These are phyloP conservation scores for Coelastrella sp. DNA, from an alignment of 139 green algal genomes.

Conservation along the genomic window DNA sequence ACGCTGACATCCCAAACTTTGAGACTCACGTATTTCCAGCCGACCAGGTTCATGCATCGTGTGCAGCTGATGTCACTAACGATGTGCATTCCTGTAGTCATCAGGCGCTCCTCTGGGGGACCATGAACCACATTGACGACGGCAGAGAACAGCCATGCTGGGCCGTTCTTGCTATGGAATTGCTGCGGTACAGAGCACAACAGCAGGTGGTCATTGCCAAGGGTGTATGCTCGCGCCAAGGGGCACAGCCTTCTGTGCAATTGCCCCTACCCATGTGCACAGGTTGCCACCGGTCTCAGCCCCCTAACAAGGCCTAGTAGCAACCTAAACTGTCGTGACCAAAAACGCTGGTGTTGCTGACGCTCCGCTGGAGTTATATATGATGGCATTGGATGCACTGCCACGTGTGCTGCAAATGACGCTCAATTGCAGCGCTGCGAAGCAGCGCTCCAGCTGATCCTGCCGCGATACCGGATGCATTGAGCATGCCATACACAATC, in stretches of 20 bases:
- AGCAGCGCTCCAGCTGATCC: too few relatives aligned
- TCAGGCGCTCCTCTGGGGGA: conserved; percentile 80
- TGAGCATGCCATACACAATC: too few relatives aligned
- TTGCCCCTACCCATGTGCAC: too few relatives aligned
- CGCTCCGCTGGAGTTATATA: too few relatives aligned
- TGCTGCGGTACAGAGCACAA: conserved; percentile 1
- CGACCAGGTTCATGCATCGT: conserved; percentile 80
- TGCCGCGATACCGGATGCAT: too few relatives aligned
- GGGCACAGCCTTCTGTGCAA: too few relatives aligned
- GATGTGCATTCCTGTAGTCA: conserved; percentile 90
- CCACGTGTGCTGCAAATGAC: neutral
- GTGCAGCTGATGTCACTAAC: conserved; percentile 89
- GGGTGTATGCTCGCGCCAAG: neutral
- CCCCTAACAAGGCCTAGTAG: too few relatives aligned
- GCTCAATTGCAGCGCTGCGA: too few relatives aligned
- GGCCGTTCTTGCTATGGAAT: conserved; percentile 72
- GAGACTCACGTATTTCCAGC: conserved; percentile 87
- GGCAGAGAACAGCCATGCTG: conserved; percentile 88
- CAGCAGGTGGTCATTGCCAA: neutral
- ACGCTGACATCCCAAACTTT: neutral
- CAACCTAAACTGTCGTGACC: too few relatives aligned
- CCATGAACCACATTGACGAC: conserved; percentile 83
- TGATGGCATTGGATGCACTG: too few relatives aligned
- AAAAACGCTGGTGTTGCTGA: too few relatives aligned
- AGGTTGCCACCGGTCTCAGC: too few relatives aligned